phyloP scores from a whole-genome alignment of 106 monocot genomes.

The Apostasia ramifera region DNA sequence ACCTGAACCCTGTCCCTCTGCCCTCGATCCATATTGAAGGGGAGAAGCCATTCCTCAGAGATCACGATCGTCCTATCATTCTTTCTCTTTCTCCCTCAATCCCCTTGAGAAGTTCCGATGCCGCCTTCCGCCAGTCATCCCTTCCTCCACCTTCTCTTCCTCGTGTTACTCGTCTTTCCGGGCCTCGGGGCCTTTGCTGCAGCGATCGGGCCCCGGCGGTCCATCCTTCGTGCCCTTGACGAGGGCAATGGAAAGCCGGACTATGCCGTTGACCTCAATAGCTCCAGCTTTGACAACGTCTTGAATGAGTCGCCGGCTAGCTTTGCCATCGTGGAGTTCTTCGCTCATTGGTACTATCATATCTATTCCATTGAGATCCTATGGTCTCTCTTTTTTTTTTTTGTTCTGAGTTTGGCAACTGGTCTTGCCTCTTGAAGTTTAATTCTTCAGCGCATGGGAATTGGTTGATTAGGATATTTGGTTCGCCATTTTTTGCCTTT shows the following conservation, averaged over 20 bases:
- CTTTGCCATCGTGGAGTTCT: constrained; percentile 91
- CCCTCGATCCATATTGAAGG: neutral
- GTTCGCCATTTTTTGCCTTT: too few relatives aligned
- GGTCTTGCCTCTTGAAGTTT: neutral
- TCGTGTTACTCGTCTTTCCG: constrained; percentile 7
- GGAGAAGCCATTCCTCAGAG: neutral
- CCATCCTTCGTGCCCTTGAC: constrained; percentile 18
- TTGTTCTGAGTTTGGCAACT: neutral
- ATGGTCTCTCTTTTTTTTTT: neutral
- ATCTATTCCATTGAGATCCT: neutral
- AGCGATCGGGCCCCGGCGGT: constrained; percentile 7
- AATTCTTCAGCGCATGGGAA: neutral
- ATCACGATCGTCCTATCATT: neutral
- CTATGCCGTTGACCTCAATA: constrained; percentile 69
- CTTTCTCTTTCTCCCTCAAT: neutral
- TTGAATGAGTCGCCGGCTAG: constrained; percentile 48
- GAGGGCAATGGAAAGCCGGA: constrained; percentile 25
- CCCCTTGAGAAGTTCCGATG: constrained; percentile 3
- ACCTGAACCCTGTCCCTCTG: neutral
- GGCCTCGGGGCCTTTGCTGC: constrained; percentile 2
- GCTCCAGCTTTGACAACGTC: constrained; percentile 41
- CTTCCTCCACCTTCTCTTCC: constrained; percentile 6
- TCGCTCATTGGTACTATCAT: constrained; percentile 68
- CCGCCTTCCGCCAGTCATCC: neutral
- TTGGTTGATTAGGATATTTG: too few relatives aligned